Evolutionary conservation across 1,284 basidiomycete genomes (phyloP).

Genomic region (Rhodotorula sp.): DNA sequence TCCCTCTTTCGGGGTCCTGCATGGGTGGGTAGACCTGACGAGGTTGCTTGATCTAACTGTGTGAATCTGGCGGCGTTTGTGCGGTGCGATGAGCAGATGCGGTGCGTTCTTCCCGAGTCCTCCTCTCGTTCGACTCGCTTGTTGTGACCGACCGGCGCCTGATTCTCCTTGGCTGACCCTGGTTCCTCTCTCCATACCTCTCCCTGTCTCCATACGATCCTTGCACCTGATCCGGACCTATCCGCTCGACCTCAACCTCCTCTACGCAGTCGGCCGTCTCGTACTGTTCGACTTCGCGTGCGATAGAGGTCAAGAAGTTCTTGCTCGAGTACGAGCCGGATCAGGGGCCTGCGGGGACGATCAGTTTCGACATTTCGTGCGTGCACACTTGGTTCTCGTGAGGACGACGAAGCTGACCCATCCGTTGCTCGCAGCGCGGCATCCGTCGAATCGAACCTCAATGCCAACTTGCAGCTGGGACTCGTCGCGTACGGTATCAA

Average conservation of each 20-base stretch:
- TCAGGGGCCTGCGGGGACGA: constrained; percentile 5
- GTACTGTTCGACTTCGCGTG: constrained; percentile 29
- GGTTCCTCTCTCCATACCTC: not conserved
- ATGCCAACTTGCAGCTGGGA: constrained; percentile 70
- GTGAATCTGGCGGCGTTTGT: too few species aligned
- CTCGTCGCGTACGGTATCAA: constrained; percentile 71
- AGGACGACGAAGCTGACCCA: constrained; percentile 1
- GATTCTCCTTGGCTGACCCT: not conserved
- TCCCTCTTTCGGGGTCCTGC: too few species aligned
- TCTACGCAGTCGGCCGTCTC: constrained; percentile 17
- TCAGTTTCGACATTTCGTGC: constrained; percentile 42
- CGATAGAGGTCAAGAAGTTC: constrained; percentile 36
- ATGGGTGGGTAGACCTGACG: too few species aligned
- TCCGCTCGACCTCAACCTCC: not conserved
- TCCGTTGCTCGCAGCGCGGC: constrained; percentile 25
- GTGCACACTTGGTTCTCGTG: constrained; percentile 26
- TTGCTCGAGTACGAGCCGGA: constrained; percentile 27
- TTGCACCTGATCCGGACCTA: not conserved
- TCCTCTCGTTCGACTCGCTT: not conserved
- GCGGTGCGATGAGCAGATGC: not conserved
- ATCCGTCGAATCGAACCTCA: constrained; percentile 59
- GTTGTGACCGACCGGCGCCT: not conserved
- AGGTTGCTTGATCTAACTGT: too few species aligned
- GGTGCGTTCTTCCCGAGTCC: not conserved
- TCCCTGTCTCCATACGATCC: too few species aligned